These are phyloP conservation scores for Cairneyella variabilis DNA, from an alignment of 495 filamentous ascomycete genomes.

Conservation along the genomic window DNA sequence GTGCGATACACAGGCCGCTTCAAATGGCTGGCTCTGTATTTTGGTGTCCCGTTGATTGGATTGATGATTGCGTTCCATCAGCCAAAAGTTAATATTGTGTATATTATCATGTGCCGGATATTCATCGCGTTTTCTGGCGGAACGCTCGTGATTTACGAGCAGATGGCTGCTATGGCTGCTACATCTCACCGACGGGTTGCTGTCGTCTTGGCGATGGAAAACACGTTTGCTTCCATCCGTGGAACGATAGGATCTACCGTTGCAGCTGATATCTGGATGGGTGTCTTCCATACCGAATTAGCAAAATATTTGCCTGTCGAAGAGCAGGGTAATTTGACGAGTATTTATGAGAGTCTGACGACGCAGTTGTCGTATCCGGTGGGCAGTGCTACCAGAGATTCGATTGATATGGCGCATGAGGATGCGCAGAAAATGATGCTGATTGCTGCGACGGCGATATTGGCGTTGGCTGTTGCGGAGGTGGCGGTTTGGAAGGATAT, in stretches of 20 bases:
- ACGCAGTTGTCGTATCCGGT: slow-evolving; percentile 54
- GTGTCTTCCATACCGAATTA: slow-evolving; percentile 50
- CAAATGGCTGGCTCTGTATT: slow-evolving; percentile 46
- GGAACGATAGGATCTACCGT: slow-evolving; percentile 60
- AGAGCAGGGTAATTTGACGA: slow-evolving; percentile 14
- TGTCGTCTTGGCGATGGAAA: slow-evolving; percentile 55
- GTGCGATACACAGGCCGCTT: slow-evolving; percentile 51
- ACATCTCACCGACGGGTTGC: slow-evolving; percentile 62
- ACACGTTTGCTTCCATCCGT: slow-evolving; percentile 58
- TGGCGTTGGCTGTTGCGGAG: slow-evolving; percentile 42
- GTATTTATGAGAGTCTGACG: slow-evolving; percentile 58
- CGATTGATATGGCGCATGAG: slow-evolving; percentile 58
- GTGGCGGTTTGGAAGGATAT: slow-evolving; percentile 52
- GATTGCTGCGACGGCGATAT: slow-evolving; percentile 46
- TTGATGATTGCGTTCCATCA: slow-evolving; percentile 73
- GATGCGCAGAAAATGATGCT: slow-evolving; percentile 45
- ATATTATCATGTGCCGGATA: slow-evolving; percentile 73
- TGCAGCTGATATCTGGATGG: slow-evolving; percentile 62
- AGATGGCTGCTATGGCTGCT: slow-evolving; percentile 65
- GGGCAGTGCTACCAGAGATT: slow-evolving; percentile 50
- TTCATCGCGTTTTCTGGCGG: slow-evolving; percentile 68
- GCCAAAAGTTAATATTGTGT: slow-evolving; percentile 51
- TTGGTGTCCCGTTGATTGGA: slow-evolving; percentile 59
- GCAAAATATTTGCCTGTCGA: slow-evolving; percentile 52
- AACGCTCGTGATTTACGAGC: slow-evolving; percentile 54